Conservation (phyloP, 495 filamentous ascomycete genomes). For the Penicillium bialowiezense region DNA sequence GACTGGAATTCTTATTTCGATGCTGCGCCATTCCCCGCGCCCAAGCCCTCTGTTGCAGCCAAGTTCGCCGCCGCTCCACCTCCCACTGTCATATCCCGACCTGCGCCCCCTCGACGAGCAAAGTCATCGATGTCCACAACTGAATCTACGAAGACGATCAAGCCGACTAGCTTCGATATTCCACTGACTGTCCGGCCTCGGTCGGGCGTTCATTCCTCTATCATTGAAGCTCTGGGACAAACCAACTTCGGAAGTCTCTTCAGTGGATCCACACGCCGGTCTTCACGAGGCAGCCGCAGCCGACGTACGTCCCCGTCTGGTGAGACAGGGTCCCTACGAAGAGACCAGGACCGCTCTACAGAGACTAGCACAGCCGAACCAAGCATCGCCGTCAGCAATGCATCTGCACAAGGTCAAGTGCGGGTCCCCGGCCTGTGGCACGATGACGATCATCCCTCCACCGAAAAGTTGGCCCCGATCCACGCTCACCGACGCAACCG, state of each 20-base stretch:
- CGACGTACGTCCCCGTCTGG: conserved; percentile 52
- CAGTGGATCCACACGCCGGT: conserved; percentile 51
- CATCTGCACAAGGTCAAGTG: conserved; percentile 61
- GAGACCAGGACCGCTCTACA: conserved; percentile 47
- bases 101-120: conserved; percentile 47
- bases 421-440: conserved; percentile 48
- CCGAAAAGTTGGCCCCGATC: conserved; percentile 13
- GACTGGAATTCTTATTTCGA: conserved; percentile 43
- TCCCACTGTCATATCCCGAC: conserved; percentile 41
- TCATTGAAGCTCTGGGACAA: conserved; percentile 48
- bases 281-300: conserved; percentile 47
- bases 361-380: conserved; percentile 52
- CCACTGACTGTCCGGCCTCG: conserved; percentile 35
- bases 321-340: conserved; percentile 53
- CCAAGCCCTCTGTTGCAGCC: conserved; percentile 1
- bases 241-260: conserved; percentile 55
- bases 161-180: conserved; percentile 33
- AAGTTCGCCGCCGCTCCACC: conserved; percentile 34
- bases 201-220: conserved; percentile 35
- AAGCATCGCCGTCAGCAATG: conserved; percentile 58
- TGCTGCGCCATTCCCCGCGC: neutral
- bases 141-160: conserved; percentile 60
- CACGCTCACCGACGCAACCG: conserved; percentile 35
- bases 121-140: conserved; percentile 60
- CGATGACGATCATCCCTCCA: conserved; percentile 16